Conservation (phyloP, 176 grass and related monocot genomes). For the Triticum monococcum region DNA sequence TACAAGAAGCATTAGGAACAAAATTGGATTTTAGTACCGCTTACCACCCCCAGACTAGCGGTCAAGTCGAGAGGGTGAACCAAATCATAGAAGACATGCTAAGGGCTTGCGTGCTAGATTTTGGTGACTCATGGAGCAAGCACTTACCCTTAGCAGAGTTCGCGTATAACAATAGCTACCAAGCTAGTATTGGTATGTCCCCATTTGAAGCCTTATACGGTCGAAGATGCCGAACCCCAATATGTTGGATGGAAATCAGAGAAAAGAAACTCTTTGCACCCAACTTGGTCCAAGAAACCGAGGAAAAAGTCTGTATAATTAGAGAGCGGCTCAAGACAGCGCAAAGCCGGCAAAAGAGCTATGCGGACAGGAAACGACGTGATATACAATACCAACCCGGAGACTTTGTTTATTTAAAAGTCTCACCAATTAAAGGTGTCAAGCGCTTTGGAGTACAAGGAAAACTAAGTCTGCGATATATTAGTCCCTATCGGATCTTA, state of each 20-base stretch:
- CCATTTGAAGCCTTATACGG: too few relatives aligned
- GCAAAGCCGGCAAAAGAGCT: not conserved
- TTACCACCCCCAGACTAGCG: not conserved
- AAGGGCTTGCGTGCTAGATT: not conserved
- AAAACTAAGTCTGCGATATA: not conserved
- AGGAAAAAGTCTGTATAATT: not conserved
- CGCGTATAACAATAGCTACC: not conserved
- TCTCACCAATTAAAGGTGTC: not conserved
- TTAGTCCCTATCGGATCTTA: not conserved
- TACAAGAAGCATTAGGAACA: not conserved
- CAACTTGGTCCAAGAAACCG: not conserved
- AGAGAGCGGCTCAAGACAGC: not conserved
- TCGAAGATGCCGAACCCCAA: too few relatives aligned
- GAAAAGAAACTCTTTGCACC: not conserved
- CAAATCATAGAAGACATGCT: not conserved
- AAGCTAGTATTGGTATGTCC: too few relatives aligned
- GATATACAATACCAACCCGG: not conserved
- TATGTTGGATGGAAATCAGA: not conserved
- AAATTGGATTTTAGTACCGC: not conserved
- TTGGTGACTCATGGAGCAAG: not conserved
- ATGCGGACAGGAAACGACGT: not conserved
- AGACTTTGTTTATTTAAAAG: not conserved
- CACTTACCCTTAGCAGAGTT: not conserved
- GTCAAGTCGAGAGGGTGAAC: not conserved
- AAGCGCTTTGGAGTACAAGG: not conserved